Evolutionary conservation across 495 filamentous ascomycete genomes (phyloP).

Genomic region (Aspergillus panamensis): DNA sequence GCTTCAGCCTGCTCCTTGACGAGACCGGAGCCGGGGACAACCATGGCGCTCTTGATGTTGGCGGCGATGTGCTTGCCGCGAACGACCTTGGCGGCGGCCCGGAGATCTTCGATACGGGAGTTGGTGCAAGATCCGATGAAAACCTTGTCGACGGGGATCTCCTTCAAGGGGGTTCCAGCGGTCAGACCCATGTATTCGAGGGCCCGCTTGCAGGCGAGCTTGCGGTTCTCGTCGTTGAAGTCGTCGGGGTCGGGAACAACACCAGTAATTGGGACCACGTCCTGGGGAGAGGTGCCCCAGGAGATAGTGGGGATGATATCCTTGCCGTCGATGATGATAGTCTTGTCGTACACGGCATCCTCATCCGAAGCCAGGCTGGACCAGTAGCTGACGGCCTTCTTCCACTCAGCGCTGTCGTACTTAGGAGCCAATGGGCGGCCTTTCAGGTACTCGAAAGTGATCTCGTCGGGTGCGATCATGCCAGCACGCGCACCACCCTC

Average conservation of each 20-base stretch:
- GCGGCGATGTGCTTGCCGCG: conserved; percentile 78
- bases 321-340: conserved; percentile 83
- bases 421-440: conserved; percentile 83
- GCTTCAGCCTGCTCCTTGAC: conserved; percentile 90
- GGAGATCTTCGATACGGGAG: conserved; percentile 91
- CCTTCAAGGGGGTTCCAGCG: conserved; percentile 82
- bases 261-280: conserved; percentile 90
- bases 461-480: conserved; percentile 94
- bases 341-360: conserved; percentile 79
- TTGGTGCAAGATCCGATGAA: conserved; percentile 99
- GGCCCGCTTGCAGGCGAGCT: conserved; percentile 70
- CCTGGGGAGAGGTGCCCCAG: conserved; percentile 96
- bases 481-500: conserved; percentile 93
- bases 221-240: conserved; percentile 73
- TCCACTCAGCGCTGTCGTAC: conserved; percentile 81
- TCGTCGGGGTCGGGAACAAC: conserved; percentile 85
- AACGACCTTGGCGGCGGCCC: conserved; percentile 79
- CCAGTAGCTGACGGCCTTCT: conserved; percentile 87
- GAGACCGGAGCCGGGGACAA: conserved; percentile 92
- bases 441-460: conserved; percentile 92
- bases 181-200: conserved; percentile 95
- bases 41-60: conserved; percentile 91
- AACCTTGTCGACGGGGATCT: conserved; percentile 87
- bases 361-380: conserved; percentile 77
- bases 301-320: conserved; percentile 92